Evolutionary conservation across 345 rosid species (phyloP).

Genomic region (Salix exigua): DNA sequence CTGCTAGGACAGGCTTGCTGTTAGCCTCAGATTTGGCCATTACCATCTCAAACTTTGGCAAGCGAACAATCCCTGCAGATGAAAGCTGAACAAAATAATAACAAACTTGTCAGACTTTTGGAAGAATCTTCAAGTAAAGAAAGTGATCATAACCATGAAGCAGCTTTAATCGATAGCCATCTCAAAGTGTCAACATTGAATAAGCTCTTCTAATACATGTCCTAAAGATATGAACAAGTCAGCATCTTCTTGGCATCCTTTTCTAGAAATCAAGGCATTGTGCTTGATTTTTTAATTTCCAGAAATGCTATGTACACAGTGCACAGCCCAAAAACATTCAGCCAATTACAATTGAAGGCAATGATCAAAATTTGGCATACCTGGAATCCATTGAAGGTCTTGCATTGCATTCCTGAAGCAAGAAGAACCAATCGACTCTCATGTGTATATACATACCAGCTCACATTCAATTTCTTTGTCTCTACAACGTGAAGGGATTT

Average conservation of each 20-base stretch:
- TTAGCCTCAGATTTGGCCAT: conserved; percentile 85
- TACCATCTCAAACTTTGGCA: conserved; percentile 95
- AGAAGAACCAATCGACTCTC: conserved; percentile 95
- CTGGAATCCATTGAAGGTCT: conserved; percentile 85
- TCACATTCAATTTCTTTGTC: conserved; percentile 60
- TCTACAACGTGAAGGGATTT: conserved; percentile 76
- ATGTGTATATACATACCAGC: conserved; percentile 90
- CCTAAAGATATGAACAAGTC: background rate
- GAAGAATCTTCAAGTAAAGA: conserved; percentile 4
- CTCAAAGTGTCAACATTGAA: background rate
- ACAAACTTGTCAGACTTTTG: conserved; percentile 18
- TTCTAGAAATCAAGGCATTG: background rate
- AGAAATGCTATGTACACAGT: background rate
- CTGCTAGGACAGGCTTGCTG: conserved; percentile 83
- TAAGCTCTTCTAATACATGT: background rate
- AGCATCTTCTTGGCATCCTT: background rate
- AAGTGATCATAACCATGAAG: background rate
- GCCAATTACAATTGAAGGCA: conserved; percentile 6
- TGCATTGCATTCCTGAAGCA: conserved; percentile 98
- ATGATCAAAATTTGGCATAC: conserved; percentile 29
- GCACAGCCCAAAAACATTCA: background rate
- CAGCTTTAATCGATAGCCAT: background rate
- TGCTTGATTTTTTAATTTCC: background rate
- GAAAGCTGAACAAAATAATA: conserved; percentile 66
- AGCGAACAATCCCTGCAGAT: conserved; percentile 75